These are phyloP conservation scores for Helianthus annuus DNA, from an alignment of 129 eudicot species.

Conservation along the genomic window HanXRQr2.0-SUNRISE NC_035436.2:204254235-204254734, in stretches of 20 bases:
- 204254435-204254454: background rate
- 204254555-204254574: background rate
- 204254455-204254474: slow-evolving; percentile 8
- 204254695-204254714: too few species aligned
- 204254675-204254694: too few species aligned
- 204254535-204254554: slow-evolving; percentile 4
- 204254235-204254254: slow-evolving; percentile 72
- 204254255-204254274: slow-evolving; percentile 8
- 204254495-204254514: slow-evolving; percentile 6
- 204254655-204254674: too few species aligned
- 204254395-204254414: background rate
- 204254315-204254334: background rate
- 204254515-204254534: slow-evolving; percentile 5
- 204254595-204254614: too few species aligned
- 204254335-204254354: slow-evolving; percentile 3
- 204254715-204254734: too few species aligned
- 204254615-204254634: too few species aligned
- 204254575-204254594: too few species aligned
- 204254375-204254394: background rate
- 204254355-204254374: background rate
- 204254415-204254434: background rate
- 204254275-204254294: background rate
- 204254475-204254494: slow-evolving; percentile 27
- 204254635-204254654: too few species aligned
- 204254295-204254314: background rate